These are phyloP conservation scores for Escallonia rubra DNA, from an alignment of 129 eudicot species.

Conservation along the genomic window DNA sequence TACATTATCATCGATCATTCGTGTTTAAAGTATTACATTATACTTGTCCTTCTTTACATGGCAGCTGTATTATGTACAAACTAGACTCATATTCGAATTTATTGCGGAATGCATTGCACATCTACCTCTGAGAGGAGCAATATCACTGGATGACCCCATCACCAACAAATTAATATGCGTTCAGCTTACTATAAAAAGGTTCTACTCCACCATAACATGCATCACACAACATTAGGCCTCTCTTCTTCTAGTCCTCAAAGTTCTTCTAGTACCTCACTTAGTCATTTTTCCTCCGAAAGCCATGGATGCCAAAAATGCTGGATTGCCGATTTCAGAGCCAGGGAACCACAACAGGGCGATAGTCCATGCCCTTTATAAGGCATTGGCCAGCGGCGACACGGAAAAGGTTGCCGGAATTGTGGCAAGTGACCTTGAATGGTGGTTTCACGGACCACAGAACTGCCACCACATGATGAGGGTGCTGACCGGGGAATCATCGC, in stretches of 20 bases:
- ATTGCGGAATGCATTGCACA: too few species aligned
- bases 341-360: conserved; percentile 33
- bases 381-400: conserved; percentile 43
- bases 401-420: conserved; percentile 26
- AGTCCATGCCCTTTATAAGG: conserved; percentile 52
- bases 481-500: conserved; percentile 57
- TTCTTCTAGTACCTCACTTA: neutral
- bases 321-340: conserved; percentile 14
- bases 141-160: too few species aligned
- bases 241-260: neutral
- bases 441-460: conserved; percentile 82
- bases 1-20: too few species aligned
- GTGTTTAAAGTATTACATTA: too few species aligned
- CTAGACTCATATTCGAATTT: too few species aligned
- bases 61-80: too few species aligned
- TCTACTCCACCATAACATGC: neutral
- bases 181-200: neutral
- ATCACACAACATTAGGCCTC: neutral
- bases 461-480: conserved; percentile 88
- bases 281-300: conserved; percentile 2
- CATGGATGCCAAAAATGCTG: conserved; percentile 17
- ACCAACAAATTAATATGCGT: too few species aligned
- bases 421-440: conserved; percentile 66
- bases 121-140: too few species aligned
- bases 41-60: too few species aligned